phyloP scores from a whole-genome alignment of 805 yeast genomes.

The Candida railenensis region DNA sequence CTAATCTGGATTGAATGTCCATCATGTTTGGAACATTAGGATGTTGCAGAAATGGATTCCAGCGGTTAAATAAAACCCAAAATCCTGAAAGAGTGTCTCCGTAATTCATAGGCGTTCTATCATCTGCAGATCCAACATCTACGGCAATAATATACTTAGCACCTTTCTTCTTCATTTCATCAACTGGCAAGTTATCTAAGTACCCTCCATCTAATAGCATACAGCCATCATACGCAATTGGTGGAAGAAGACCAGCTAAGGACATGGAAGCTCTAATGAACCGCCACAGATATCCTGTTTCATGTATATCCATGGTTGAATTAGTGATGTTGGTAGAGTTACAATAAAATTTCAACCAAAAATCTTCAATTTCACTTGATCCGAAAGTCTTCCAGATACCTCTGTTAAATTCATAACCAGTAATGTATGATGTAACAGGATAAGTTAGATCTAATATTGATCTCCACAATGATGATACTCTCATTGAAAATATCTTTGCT shows the following conservation, averaged over 20 bases:
- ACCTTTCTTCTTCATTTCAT: slow-evolving; percentile 87
- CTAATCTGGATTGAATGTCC: slow-evolving; percentile 88
- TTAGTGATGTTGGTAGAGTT: slow-evolving; percentile 95
- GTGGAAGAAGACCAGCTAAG: slow-evolving; percentile 89
- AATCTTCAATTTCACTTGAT: slow-evolving; percentile 88
- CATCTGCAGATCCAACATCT: slow-evolving; percentile 95
- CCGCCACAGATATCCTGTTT: slow-evolving; percentile 92
- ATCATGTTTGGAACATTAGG: slow-evolving; percentile 94
- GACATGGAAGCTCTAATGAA: slow-evolving; percentile 96
- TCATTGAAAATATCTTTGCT: slow-evolving; percentile 78
- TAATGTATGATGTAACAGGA: slow-evolving; percentile 91
- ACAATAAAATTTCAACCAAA: slow-evolving; percentile 86
- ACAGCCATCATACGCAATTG: slow-evolving; percentile 81
- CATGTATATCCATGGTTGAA: slow-evolving; percentile 92
- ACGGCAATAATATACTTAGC: slow-evolving; percentile 87
- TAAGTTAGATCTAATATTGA: slow-evolving; percentile 80
- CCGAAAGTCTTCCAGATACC: slow-evolving; percentile 98
- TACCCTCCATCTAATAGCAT: slow-evolving; percentile 97
- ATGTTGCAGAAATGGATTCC: slow-evolving; percentile 85
- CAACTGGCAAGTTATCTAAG: slow-evolving; percentile 88
- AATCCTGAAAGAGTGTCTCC: slow-evolving; percentile 92
- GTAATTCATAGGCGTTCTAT: slow-evolving; percentile 81
- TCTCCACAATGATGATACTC: slow-evolving; percentile 86
- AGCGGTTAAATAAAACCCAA: slow-evolving; percentile 84
- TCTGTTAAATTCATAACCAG: slow-evolving; percentile 95